Evolutionary conservation across 805 yeast species (phyloP), one percentile per base, ranked within the genome.

Genomic region (Tetrapisispora nanseiensis): DNA sequence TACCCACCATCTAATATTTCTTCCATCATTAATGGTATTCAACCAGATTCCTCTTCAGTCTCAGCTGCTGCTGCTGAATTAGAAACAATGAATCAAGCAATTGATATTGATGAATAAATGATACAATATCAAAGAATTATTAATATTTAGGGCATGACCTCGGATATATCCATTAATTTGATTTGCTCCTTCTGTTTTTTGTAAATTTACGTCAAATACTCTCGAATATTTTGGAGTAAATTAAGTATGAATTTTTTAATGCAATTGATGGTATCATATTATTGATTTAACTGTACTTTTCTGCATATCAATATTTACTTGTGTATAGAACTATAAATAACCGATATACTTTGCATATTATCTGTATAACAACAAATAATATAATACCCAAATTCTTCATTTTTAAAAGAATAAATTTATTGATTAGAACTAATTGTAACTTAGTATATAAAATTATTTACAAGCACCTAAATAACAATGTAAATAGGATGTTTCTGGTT

Each of bases 1-100:
- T 75, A 82, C 56, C 97, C 97, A 37, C 97, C 97, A 24, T 74
- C 78, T 43, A 77, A 85, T 40, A 78, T 86, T 50, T 77, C 83
- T 35, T 72, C 76, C 48, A 78, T 82, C 51, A 68, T 86, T 50
- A 76, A 76, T 26, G 44, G 42, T 35, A 39, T 34, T 13, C 43
- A 40, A 34, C 29, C 33, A 11, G 30, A 28, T 22, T 29, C 37
- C 13, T 35, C 41, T 13, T 16, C 38, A 15, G 31, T 35, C 3
- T 40, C 37, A 10, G 46, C 38, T 19, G 24, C 42, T 19, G 38
- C 42, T 28, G 47, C 46, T 20, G 51, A 42, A 31, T 41, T 44
- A 32, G 56, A 50, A 39, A 58, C 55, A 31, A 40, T 44, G 36
- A 50, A 53, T 33, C 54, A 51, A 26, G 49, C 49, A 34, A 58